Conservation (phyloP, 495 filamentous ascomycete genomes). For the Xylaria cubensis region DNA sequence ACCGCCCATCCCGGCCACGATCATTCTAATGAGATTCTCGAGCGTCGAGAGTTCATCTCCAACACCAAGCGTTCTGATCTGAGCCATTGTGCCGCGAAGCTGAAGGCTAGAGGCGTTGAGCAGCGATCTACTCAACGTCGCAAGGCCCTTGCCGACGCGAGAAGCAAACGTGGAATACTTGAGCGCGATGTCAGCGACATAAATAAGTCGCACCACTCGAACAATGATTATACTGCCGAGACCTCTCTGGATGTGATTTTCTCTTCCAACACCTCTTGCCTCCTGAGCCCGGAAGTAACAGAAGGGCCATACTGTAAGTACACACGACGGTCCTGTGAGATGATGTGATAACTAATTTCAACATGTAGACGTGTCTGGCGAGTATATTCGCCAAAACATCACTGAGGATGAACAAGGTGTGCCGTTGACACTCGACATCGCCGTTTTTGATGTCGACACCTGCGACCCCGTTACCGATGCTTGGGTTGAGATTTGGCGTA, state of each 20-base stretch:
- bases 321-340: not conserved
- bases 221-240: conserved; percentile 47
- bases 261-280: conserved; percentile 57
- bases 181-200: conserved; percentile 26
- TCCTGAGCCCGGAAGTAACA: conserved; percentile 61
- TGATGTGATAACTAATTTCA: not conserved
- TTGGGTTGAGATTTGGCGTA: conserved; percentile 67
- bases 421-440: conserved; percentile 63
- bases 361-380: conserved; percentile 31
- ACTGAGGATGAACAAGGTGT: conserved; percentile 63
- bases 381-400: conserved; percentile 61
- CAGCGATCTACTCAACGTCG: not conserved
- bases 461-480: conserved; percentile 62
- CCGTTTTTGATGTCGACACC: conserved; percentile 64
- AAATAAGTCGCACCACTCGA: conserved; percentile 31
- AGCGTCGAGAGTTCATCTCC: conserved; percentile 50
- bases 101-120: conserved; percentile 29
- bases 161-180: conserved; percentile 27
- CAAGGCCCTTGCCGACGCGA: not conserved
- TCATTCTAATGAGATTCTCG: conserved; percentile 48
- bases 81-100: conserved; percentile 53
- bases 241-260: conserved; percentile 58
- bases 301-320: conserved; percentile 61
- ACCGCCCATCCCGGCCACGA: conserved; percentile 56
- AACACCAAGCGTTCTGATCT: conserved; percentile 48